These are phyloP conservation scores for Lachancea meyersii DNA, from an alignment of 805 yeast species.

Conservation along the genomic window DNA sequence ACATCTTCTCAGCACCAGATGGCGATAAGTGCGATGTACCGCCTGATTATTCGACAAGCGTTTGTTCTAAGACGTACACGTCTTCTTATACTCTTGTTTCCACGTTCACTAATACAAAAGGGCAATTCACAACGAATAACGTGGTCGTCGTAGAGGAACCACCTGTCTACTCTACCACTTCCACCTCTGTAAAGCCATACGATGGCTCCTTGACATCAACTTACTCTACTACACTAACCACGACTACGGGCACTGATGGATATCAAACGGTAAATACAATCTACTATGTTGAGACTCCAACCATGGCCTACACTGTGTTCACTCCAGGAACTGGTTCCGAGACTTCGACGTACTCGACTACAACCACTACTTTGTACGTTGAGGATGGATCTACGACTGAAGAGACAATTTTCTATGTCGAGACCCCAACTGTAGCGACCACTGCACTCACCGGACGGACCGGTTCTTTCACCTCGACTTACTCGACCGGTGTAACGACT, in stretches of 20 bases:
- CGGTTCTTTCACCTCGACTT: too few relatives aligned
- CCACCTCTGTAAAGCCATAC: conserved; percentile 7
- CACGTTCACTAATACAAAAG: conserved; percentile 9
- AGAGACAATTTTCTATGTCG: background rate
- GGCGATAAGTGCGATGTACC: conserved; percentile 4
- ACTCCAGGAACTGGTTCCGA: conserved; percentile 5
- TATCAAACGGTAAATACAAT: conserved; percentile 9
- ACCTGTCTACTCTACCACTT: conserved; percentile 7
- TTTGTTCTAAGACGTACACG: conserved; percentile 6
- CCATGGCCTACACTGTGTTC: conserved; percentile 11
- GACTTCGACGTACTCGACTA: conserved; percentile 10
- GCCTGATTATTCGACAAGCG: conserved; percentile 7
- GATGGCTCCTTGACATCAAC: conserved; percentile 8
- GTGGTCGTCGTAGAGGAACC: conserved; percentile 10
- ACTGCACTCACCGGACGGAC: too few relatives aligned
- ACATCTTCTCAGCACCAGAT: conserved; percentile 12
- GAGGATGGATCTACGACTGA: conserved; percentile 8
- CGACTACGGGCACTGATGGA: conserved; percentile 11
- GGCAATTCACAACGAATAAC: conserved; percentile 10
- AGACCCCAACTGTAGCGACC: background rate
- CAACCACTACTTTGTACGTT: conserved; percentile 7
- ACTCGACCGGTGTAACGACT: too few relatives aligned
- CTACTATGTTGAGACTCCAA: conserved; percentile 8
- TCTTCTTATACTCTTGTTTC: conserved; percentile 11
- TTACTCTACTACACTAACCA: conserved; percentile 9